Conservation (phyloP, 2,329 filamentous ascomycete genomes). For the Aspergillus sp. region DNA sequence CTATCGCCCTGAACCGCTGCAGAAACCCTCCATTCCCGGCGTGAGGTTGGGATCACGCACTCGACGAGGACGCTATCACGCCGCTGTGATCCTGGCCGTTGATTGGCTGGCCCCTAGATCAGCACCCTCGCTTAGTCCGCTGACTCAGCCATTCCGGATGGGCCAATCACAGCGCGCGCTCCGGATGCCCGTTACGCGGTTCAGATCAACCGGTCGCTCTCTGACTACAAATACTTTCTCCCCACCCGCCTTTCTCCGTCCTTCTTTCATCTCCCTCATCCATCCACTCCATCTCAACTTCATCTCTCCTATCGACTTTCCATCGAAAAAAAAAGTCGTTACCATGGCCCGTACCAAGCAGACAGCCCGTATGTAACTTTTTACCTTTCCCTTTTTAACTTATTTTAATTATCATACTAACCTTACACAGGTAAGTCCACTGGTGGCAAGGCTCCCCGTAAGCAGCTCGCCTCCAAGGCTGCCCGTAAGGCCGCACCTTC, state of each 20-base stretch:
- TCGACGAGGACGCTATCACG: conserved; percentile 18
- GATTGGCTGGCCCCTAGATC: conserved; percentile 24
- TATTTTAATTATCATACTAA: conserved; percentile 10
- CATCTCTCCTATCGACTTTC: conserved; percentile 20
- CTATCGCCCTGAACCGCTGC: neutral
- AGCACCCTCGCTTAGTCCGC: conserved; percentile 26
- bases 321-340: conserved; percentile 8
- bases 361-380: conserved; percentile 42
- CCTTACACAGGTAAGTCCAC: conserved; percentile 57
- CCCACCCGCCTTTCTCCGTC: conserved; percentile 33
- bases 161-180: neutral
- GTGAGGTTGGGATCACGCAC: conserved; percentile 30
- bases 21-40: conserved; percentile 9
- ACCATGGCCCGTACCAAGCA: conserved; percentile 47
- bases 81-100: conserved; percentile 27
- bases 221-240: conserved; percentile 37
- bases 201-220: conserved; percentile 28
- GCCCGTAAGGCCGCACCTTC: conserved; percentile 97
- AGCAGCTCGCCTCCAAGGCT: conserved; percentile 99
- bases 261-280: conserved; percentile 27
- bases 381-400: conserved; percentile 13
- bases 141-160: neutral
- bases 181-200: neutral
- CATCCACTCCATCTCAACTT: conserved; percentile 16
- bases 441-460: conserved; percentile 67